phyloP scores from a whole-genome alignment of 1,139 yeast species.

The Keqinozyma sinolaborantium region DNA sequence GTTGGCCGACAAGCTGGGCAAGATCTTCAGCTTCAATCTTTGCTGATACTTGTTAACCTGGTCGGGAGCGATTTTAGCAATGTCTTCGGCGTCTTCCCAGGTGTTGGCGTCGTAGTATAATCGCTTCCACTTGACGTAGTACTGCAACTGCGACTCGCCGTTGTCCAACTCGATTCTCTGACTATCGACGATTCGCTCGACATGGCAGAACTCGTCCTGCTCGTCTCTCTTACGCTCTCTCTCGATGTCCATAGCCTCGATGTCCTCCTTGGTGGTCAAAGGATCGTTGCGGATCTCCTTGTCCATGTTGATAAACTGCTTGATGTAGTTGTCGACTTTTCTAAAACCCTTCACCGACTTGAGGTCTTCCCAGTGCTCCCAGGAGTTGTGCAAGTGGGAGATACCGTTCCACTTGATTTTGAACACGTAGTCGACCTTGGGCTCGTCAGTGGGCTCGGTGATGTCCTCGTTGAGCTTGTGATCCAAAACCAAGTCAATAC shows the following conservation, averaged over 20 bases:
- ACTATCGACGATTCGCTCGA: slow-evolving; percentile 86
- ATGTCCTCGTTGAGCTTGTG: slow-evolving; percentile 41
- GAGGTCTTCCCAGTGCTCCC: slow-evolving; percentile 73
- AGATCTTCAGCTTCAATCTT: slow-evolving; percentile 76
- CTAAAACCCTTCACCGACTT: slow-evolving; percentile 69
- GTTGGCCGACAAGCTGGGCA: slow-evolving; percentile 77
- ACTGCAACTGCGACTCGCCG: slow-evolving; percentile 68
- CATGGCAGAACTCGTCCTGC: slow-evolving; percentile 76
- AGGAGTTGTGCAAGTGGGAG: slow-evolving; percentile 92
- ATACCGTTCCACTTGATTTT: slow-evolving; percentile 83
- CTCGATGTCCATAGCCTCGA: slow-evolving; percentile 91
- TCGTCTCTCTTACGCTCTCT: slow-evolving; percentile 82
- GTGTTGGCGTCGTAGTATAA: slow-evolving; percentile 93
- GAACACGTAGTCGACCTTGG: slow-evolving; percentile 59
- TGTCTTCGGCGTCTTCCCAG: slow-evolving; percentile 92
- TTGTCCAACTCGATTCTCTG: slow-evolving; percentile 67
- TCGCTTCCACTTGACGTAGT: slow-evolving; percentile 91
- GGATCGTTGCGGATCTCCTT: slow-evolving; percentile 77
- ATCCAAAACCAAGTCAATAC: slow-evolving; percentile 53
- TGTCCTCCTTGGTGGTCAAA: slow-evolving; percentile 78
- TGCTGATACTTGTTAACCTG: slow-evolving; percentile 83
- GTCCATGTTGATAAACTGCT: slow-evolving; percentile 70
- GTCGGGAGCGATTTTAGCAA: slow-evolving; percentile 79
- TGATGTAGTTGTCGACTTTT: slow-evolving; percentile 85
- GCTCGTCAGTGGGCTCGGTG: slow-evolving; percentile 43